A percentile compares a stretch with the other conserved stretches of the same genome.
Conservation (phyloP, 2,329 filamentous ascomycete genomes). For the Monascus ruber region DNA sequence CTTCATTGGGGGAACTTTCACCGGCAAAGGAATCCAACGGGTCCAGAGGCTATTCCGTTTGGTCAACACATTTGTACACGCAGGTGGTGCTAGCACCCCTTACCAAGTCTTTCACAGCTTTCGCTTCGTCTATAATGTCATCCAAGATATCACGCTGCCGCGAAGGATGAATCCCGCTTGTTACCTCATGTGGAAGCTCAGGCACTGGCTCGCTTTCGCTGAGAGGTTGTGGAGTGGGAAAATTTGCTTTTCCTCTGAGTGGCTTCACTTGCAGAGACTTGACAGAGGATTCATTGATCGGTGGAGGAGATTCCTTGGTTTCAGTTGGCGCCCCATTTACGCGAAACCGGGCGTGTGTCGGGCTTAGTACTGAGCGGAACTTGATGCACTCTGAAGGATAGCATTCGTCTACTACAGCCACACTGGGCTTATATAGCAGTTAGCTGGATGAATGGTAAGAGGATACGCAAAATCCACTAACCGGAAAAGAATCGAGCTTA, state of each 20-base stretch:
- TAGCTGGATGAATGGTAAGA: slow-evolving; percentile 4
- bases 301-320: slow-evolving; percentile 5
- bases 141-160: slow-evolving; percentile 46
- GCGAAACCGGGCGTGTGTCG: slow-evolving; percentile 43
- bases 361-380: slow-evolving; percentile 48
- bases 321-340: slow-evolving; percentile 11
- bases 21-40: slow-evolving; percentile 16
- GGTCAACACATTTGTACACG: slow-evolving; percentile 1
- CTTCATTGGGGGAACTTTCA: slow-evolving; percentile 7
- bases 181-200: not conserved
- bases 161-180: not conserved
- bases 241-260: not conserved
- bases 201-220: slow-evolving; percentile 1
- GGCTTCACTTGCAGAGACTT: not conserved
- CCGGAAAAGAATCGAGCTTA: slow-evolving; percentile 37
- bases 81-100: slow-evolving; percentile 4
- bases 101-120: slow-evolving; percentile 48
- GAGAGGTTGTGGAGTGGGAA: not conserved
- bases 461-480: slow-evolving; percentile 18
- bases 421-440: slow-evolving; percentile 12
- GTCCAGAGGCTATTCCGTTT: slow-evolving; percentile 19
- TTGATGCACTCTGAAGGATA: slow-evolving; percentile 60
- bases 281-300: not conserved
- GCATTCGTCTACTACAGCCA: slow-evolving; percentile 53
- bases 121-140: slow-evolving; percentile 52